Base-by-base conservation (phyloP, 139 green algal species). In the Picochlorum costavermella region DNA sequence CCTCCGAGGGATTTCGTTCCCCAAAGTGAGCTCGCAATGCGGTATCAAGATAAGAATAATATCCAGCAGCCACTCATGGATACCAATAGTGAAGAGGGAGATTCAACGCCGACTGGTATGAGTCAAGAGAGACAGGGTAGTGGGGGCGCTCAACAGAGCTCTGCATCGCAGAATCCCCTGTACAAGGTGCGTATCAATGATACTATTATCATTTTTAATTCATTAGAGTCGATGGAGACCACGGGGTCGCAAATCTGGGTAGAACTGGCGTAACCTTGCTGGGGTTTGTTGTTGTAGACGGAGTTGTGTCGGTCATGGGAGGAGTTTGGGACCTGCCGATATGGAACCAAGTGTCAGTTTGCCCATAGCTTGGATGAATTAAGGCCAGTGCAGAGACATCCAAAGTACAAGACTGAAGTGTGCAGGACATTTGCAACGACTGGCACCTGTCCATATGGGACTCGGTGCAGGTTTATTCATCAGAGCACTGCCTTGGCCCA, bases 321-420 rank as follows among this genome's bases (percentile, higher is more conserved):
- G 33, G 81, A 91, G 62, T 75, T 65, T 10, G 88, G 90, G 5
- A 76, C 29, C 26, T 96, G 90, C 74, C 80, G 84, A 30, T 96
- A 96, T 59, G 90, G 87, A 6, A 58, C 53, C 55, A 90, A 90
- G 64, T 96, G 90, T 72, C 80, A 95, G 84, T 96, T 96, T 79
- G 89, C 89, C 0, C 89, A 96, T 62, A 89, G 89, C 5, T 40
- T 64, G 3, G 71, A 86, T 14, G 90, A 96, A 73, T 69, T 96
- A 65, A 75, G 89, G 28, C 76, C 77, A 3, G 65, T 95, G 6
- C 50, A 81, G 31, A 74, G 90, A 5, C 90, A 95, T 60, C 90
- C 90, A 51, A 92, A 92, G 69, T 95, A 92, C 84, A 95, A 92
- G 72, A 93, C 88, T 5, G 84, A 94, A 70, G 74, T 79, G 13